Evolutionary conservation across 306 rosid genomes (phyloP).

Genomic region (Cicer arietinum): DNA sequence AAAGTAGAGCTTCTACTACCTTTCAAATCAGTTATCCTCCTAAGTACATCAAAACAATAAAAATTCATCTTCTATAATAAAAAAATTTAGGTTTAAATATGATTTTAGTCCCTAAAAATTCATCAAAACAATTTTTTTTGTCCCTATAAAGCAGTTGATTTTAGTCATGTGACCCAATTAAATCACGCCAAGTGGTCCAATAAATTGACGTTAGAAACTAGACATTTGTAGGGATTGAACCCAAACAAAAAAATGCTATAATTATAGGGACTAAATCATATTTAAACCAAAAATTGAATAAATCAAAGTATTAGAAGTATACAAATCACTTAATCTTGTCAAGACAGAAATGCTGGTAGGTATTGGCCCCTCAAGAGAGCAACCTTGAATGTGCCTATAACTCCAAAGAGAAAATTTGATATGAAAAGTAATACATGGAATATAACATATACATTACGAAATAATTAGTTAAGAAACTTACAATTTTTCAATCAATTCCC

Average conservation of each 20-base stretch:
- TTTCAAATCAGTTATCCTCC: slow-evolving; percentile 90
- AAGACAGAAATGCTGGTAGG: slow-evolving; percentile 76
- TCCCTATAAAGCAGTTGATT: too few relatives aligned
- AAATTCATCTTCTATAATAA: slow-evolving; percentile 36
- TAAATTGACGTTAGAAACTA: too few relatives aligned
- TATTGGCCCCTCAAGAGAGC: slow-evolving; percentile 86
- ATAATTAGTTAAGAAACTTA: slow-evolving; percentile 52
- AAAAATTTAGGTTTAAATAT: too few relatives aligned
- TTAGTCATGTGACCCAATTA: too few relatives aligned
- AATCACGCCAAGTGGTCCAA: too few relatives aligned
- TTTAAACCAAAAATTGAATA: background rate
- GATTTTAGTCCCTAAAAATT: too few relatives aligned
- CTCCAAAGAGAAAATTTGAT: background rate
- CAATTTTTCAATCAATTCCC: slow-evolving; percentile 73
- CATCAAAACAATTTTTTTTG: too few relatives aligned
- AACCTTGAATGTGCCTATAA: slow-evolving; percentile 80
- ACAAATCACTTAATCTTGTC: slow-evolving; percentile 77
- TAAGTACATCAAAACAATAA: slow-evolving; percentile 46
- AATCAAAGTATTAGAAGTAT: slow-evolving; percentile 46
- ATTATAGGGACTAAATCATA: too few relatives aligned
- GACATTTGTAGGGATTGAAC: too few relatives aligned
- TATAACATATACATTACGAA: slow-evolving; percentile 36
- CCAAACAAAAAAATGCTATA: too few relatives aligned
- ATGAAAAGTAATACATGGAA: slow-evolving; percentile 14
- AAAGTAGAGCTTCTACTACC: slow-evolving; percentile 58